Base-by-base conservation (phyloP, 2,329 filamentous ascomycete species). In the Arthrinium phaeospermum region DNA sequence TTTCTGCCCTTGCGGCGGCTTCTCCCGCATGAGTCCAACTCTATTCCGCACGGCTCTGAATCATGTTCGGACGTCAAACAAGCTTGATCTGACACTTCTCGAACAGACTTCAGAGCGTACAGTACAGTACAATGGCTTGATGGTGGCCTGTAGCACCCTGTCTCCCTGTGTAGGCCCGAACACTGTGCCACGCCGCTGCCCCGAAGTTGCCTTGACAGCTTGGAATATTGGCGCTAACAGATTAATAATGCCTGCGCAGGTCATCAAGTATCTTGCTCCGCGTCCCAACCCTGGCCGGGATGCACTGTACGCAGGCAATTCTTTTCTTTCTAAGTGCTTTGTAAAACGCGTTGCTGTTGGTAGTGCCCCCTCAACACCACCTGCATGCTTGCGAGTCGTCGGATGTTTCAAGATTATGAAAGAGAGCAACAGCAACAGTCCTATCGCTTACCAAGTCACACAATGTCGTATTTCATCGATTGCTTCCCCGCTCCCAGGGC, bases 401-500 rank as follows among this genome's bases (percentile, higher is more conserved):
- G 41, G 67, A 47, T 47, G 67, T 68, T 68, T 68, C 67, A 68
- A 22, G 41, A 68, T 68, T 27, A 68, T 47, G 67, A 68, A 30
- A 12, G 34, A 27, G 30, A 47, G 30, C 41, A 68, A 37, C 57
- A 4, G 67, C 37, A 41, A 41, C 37, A 41, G 37, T 41, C 37
- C 41, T 46, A 68, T 68, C 67, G 67, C 67, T 68, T 68, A 68
- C 41, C 67, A 37, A 68, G 67, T 68, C 67, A 47, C 67, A 68
- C 67, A 68, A 37, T 13, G 67, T 68, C 67, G 67, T 68, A 68
- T 68, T 68, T 10, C 41, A 34, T 47, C 34, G 34, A 64, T 64
- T 4, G 22, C 24, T 57, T 64, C 57, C 57, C 57, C 57, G 57
- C 57, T 64, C 57, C 57, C 57, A 64, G 57, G 57, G 57, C 57